Evolutionary conservation across 495 filamentous ascomycete genomes (phyloP).

Genomic region (Talaromyces trachyspermus): DNA sequence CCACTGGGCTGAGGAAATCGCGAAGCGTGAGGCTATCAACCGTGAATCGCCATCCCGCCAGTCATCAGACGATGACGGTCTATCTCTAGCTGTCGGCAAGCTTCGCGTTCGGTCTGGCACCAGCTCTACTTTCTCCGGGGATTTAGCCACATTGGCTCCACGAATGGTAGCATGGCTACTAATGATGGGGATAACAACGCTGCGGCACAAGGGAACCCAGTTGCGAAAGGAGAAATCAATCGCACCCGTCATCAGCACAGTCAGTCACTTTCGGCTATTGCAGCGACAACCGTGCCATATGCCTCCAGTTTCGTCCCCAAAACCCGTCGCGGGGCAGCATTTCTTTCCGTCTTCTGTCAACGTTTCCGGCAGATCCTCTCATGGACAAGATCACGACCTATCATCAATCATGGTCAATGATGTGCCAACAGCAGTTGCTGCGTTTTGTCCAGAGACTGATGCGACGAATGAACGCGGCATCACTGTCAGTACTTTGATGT

Average conservation of each 20-base stretch:
- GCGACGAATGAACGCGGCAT: neutral
- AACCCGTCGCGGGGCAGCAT: no score
- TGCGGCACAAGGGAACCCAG: neutral
- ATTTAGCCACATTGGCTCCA: constrained; percentile 3
- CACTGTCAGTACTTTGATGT: constrained; percentile 2
- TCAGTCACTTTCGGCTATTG: constrained; percentile 1
- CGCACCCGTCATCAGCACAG: constrained; percentile 2
- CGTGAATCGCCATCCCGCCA: neutral
- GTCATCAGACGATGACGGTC: neutral
- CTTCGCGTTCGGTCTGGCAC: neutral
- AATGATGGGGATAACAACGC: neutral
- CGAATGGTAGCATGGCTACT: neutral
- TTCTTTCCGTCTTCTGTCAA: neutral
- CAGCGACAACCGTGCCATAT: neutral
- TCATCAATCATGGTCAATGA: neutral
- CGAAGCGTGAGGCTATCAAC: neutral
- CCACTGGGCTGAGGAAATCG: neutral
- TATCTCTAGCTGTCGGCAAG: neutral
- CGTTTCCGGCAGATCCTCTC: neutral
- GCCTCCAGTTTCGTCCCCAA: no score
- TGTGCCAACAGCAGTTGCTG: neutral
- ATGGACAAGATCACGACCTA: neutral
- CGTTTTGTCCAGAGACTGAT: neutral
- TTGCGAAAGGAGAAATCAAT: no score
- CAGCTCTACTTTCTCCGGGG: neutral